Percentiles rank a stretch among this genome's conserved stretches.
Evolutionary conservation across 2,329 filamentous ascomycete genomes (phyloP).

Genomic region (Alternaria arbusti): DNA sequence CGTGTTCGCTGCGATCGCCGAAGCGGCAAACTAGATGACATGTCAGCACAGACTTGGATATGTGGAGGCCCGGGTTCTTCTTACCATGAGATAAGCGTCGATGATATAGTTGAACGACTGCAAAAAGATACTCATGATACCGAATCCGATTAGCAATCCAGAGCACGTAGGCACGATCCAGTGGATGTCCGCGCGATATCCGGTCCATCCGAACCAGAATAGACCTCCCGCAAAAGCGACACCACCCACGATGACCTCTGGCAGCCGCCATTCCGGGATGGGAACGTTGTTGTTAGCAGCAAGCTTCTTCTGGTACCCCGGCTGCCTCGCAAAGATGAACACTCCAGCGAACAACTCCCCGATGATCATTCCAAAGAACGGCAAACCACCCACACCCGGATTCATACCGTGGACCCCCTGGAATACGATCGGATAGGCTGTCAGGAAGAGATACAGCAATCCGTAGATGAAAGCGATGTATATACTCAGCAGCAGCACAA

Average conservation of each 20-base stretch:
- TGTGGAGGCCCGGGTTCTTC: background rate
- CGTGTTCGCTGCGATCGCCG: constrained; percentile 63
- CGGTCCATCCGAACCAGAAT: constrained; percentile 51
- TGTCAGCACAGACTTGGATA: constrained; percentile 10
- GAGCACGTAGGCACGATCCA: constrained; percentile 51
- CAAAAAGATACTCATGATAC: constrained; percentile 64
- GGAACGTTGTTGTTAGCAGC: constrained; percentile 58
- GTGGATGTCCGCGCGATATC: constrained; percentile 53
- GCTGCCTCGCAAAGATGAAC: constrained; percentile 69
- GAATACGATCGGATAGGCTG: constrained; percentile 84
- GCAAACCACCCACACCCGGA: constrained; percentile 74
- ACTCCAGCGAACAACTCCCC: constrained; percentile 73
- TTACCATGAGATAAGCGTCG: constrained; percentile 62
- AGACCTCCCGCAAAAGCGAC: constrained; percentile 50
- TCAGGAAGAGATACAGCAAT: constrained; percentile 84
- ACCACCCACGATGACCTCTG: constrained; percentile 61
- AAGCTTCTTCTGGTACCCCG: constrained; percentile 66
- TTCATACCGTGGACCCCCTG: constrained; percentile 73
- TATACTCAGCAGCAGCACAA: constrained; percentile 50
- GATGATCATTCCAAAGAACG: constrained; percentile 84
- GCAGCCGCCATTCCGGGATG: constrained; percentile 64
- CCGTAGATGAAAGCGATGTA: constrained; percentile 59
- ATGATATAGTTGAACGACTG: constrained; percentile 67
- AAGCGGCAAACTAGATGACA: constrained; percentile 54
- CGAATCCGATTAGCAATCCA: constrained; percentile 63